Base-by-base conservation (phyloP, 495 filamentous ascomycete species). In the Penicillium macrosclerotiorum region DNA sequence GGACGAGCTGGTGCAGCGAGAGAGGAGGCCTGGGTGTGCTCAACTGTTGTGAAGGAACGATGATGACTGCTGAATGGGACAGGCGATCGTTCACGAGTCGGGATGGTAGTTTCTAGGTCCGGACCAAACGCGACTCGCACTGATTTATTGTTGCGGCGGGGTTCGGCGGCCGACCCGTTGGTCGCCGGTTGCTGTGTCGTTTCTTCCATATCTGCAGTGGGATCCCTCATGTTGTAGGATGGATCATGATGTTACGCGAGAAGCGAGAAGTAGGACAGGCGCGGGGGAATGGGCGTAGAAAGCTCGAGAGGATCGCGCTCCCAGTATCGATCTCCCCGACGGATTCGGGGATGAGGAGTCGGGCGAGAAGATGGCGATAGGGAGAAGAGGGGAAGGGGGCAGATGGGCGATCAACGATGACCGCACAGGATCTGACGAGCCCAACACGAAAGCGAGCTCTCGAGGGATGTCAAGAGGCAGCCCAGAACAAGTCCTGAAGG, bases 81-180 rank as follows among this genome's bases (percentile, higher is more conserved):
- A 18, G 72, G 72, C 18, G 69, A 75, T 43, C 52, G 51, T 19
- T 72, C 68, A 49, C 69, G 72, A 22, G 69, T 45, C 37, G 72
- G 67, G 26, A 71, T 70, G 14, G 64, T 62, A 3, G 67, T 71
- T 54, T 75, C 70, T 23, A 72, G 42, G 11, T 69, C 70, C 2
- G 69, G 68, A 32, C 67, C 72, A 49, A 75, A 75, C 7, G 69
- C 70, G 20, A 75, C 72, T 37, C 72, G 68, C 19, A 64, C 72
- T 5, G 68, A 67, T 51, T 67, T 73, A 31, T 58, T 52, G 34
- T 45, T 64, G 39, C 58, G 69, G 44, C 71, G 67, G 37, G 67
- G 55, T 57, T 67, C 64, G 22, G n/a, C n/a, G n/a, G 52, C 45
- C 17, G 60, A 56, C 37, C 55, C 51, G 49, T 60, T 69, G 22